phyloP scores from a whole-genome alignment of 768 basidiomycete species.

The Termitomyces bulborhizus region DNA sequence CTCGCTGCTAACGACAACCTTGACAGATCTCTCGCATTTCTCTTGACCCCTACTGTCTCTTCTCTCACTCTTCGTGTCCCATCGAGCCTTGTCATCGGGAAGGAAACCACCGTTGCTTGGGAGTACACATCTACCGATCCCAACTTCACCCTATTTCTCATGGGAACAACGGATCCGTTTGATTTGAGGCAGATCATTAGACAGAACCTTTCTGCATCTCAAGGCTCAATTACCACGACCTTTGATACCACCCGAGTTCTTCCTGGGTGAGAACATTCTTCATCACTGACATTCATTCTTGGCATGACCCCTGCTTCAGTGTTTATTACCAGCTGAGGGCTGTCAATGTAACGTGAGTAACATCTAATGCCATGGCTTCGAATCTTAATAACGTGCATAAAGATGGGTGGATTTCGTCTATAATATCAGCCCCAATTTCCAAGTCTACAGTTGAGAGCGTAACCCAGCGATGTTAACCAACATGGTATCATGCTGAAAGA shows the following conservation, averaged over 20 bases:
- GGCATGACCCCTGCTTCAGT: neutral
- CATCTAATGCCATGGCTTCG: neutral
- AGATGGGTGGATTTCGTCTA: neutral
- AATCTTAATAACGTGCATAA: neutral
- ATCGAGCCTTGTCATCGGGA: slow-evolving; percentile 7
- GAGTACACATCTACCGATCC: neutral
- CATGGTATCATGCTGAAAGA: neutral
- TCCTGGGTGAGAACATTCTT: slow-evolving; percentile 6
- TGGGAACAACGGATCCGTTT: slow-evolving; percentile 1
- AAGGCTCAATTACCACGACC: slow-evolving; percentile 6
- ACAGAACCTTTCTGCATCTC: slow-evolving; percentile 1
- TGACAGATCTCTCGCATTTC: neutral
- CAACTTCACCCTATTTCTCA: slow-evolving; percentile 6
- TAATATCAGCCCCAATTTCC: neutral
- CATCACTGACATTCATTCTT: neutral
- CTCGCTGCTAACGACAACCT: neutral
- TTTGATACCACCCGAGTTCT: slow-evolving; percentile 5
- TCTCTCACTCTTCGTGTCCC: slow-evolving; percentile 1
- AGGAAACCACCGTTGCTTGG: slow-evolving; percentile 10
- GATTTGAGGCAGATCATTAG: slow-evolving; percentile 8
- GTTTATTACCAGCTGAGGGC: neutral
- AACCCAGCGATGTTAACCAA: neutral
- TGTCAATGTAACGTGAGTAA: neutral
- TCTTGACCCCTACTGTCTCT: slow-evolving; percentile 1
- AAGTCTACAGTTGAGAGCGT: neutral